A percentile compares a stretch with the other conserved stretches of the same genome.
Conservation (phyloP, 2,329 filamentous ascomycete genomes). For the Fusarium sp. region DNA sequence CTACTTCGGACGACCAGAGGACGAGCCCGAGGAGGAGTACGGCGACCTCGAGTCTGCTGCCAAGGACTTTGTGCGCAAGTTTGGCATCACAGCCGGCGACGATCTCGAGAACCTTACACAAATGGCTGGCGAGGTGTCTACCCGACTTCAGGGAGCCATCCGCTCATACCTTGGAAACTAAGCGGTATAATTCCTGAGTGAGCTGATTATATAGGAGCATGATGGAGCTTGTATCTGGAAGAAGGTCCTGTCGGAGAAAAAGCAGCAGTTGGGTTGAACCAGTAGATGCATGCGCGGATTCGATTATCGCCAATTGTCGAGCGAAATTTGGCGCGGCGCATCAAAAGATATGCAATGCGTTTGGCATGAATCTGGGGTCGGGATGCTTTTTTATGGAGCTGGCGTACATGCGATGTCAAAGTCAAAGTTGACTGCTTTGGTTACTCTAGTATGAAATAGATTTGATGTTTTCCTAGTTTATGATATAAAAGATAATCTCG, state of each 20-base stretch:
- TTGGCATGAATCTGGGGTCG: conserved; percentile 40
- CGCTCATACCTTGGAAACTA: conserved; percentile 72
- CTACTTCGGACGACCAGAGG: conserved; percentile 95
- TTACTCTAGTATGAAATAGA: conserved; percentile 51
- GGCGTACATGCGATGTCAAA: conserved; percentile 49
- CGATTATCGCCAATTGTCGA: conserved; percentile 15
- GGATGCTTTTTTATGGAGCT: conserved; percentile 44
- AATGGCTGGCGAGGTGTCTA: conserved; percentile 86
- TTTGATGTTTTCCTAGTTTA: conserved; percentile 38
- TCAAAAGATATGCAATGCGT: conserved; percentile 5
- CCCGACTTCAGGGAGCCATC: conserved; percentile 81
- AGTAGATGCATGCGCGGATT: conserved; percentile 22
- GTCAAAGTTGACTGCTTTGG: conserved; percentile 47
- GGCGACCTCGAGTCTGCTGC: conserved; percentile 93
- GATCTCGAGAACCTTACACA: conserved; percentile 91
- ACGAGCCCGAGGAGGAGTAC: conserved; percentile 82
- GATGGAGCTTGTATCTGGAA: conserved; percentile 21
- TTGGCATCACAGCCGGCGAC: conserved; percentile 94
- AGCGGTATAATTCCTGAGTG: conserved; percentile 11
- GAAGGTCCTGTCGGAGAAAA: conserved; percentile 15
- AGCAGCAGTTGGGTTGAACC: conserved; percentile 23
- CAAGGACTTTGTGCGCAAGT: conserved; percentile 94
- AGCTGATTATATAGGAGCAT: conserved; percentile 4
- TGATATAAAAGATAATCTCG: conserved; percentile 10
- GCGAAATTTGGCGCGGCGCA: conserved; percentile 20